A percentile compares a stretch with the other conserved stretches of the same genome.
Evolutionary conservation across 106 monocot species (phyloP).

Genomic region (Allium sativum): DNA sequence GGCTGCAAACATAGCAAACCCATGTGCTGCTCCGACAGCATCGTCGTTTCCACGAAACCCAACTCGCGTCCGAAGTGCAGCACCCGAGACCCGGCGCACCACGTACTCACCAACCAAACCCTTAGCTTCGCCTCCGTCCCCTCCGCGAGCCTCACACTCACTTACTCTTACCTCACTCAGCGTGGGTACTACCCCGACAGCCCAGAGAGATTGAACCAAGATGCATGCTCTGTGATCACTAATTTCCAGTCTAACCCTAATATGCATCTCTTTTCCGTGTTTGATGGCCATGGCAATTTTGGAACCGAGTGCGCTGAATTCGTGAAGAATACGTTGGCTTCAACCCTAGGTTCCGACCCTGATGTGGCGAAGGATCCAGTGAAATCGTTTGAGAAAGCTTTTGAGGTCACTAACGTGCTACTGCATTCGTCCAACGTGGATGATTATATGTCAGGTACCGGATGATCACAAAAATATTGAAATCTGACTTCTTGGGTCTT

Average conservation of each 20-base stretch:
- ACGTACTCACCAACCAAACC: conserved; percentile 14
- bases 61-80: neutral
- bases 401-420: conserved; percentile 32
- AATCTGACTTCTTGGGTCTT: too few relatives aligned
- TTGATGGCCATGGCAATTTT: conserved; percentile 75
- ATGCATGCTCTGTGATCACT: conserved; percentile 32
- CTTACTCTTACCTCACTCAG: conserved; percentile 48
- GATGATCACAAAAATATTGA: too few relatives aligned
- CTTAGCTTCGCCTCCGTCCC: conserved; percentile 24
- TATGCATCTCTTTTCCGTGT: conserved; percentile 73
- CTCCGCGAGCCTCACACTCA: conserved; percentile 27
- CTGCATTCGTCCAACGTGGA: conserved; percentile 58
- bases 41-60: conserved; percentile 1
- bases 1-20: conserved; percentile 40
- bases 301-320: conserved; percentile 60
- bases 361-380: conserved; percentile 30
- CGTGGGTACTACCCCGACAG: conserved; percentile 65
- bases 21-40: conserved; percentile 1
- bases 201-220: conserved; percentile 64
- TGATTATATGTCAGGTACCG: conserved; percentile 61
- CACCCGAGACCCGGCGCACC: neutral
- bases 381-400: conserved; percentile 33
- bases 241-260: conserved; percentile 40
- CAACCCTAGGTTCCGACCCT: conserved; percentile 24
- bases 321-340: conserved; percentile 34